Evolutionary conservation across 2,329 filamentous ascomycete species (phyloP).

Genomic region (Microdochium trichocladiopsis): DNA sequence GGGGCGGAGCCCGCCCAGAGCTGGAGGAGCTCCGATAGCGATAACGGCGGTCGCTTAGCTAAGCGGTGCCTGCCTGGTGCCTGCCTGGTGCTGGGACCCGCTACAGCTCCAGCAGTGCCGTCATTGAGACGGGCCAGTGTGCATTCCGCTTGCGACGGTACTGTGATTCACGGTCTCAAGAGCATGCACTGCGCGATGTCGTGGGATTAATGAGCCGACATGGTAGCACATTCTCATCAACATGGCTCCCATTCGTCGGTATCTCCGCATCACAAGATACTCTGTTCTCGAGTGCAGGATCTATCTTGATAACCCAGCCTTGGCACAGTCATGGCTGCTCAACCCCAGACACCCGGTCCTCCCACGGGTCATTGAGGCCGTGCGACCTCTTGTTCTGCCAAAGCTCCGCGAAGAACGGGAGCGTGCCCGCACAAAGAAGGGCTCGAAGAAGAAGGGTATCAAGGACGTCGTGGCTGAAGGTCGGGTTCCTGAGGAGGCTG

Average conservation of each 20-base stretch:
- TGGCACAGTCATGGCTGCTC: constrained; percentile 78
- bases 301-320: constrained; percentile 84
- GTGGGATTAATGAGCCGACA: background rate
- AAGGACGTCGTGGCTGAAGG: constrained; percentile 84
- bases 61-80: background rate
- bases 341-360: constrained; percentile 70
- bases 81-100: too few species aligned
- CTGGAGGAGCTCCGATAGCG: background rate
- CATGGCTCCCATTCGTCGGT: constrained; percentile 86
- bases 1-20: background rate
- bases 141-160: background rate
- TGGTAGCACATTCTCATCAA: background rate
- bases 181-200: background rate
- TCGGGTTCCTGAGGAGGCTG: constrained; percentile 32
- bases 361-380: constrained; percentile 73
- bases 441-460: constrained; percentile 69
- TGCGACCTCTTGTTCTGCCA: constrained; percentile 79
- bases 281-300: constrained; percentile 96
- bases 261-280: constrained; percentile 85
- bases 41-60: background rate
- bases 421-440: constrained; percentile 43
- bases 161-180: background rate
- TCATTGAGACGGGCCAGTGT: constrained; percentile 5
- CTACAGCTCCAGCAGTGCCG: background rate
- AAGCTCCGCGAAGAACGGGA: constrained; percentile 77